These are phyloP conservation scores for Clarireedia hainanense DNA, from an alignment of 2,329 filamentous ascomycete species.

Conservation along the genomic window DNA sequence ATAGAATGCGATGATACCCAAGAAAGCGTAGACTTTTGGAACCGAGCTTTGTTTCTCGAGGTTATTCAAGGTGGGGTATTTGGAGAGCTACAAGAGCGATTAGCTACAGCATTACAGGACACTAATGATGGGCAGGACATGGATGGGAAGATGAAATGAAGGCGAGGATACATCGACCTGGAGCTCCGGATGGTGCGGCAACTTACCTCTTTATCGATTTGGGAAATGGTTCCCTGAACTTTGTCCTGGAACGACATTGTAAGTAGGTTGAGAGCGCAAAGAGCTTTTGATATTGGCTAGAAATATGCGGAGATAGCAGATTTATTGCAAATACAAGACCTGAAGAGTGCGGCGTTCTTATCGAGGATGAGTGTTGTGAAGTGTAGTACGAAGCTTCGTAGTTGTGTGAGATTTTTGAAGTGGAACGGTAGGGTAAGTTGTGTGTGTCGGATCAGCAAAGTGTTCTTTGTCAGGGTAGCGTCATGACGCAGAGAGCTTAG, in stretches of 20 bases:
- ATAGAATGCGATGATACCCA: slow-evolving; percentile 70
- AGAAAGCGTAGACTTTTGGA: slow-evolving; percentile 77
- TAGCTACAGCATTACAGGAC: background rate
- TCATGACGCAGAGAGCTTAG: slow-evolving; percentile 8
- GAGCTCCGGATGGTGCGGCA: slow-evolving; percentile 9
- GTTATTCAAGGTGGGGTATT: slow-evolving; percentile 77
- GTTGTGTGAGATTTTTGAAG: background rate
- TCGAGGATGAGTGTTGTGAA: background rate
- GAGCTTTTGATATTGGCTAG: background rate
- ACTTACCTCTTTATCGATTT: slow-evolving; percentile 77
- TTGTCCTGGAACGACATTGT: slow-evolving; percentile 74
- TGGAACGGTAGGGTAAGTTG: background rate
- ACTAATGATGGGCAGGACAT: background rate
- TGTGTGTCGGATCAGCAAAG: slow-evolving; percentile 2
- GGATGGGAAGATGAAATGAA: background rate
- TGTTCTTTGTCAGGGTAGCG: slow-evolving; percentile 7
- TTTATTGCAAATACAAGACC: background rate
- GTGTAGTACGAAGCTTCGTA: too few species aligned
- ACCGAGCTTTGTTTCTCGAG: slow-evolving; percentile 77
- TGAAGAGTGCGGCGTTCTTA: slow-evolving; percentile 5
- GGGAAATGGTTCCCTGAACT: slow-evolving; percentile 66
- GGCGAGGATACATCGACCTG: background rate
- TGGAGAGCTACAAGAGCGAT: slow-evolving; percentile 56
- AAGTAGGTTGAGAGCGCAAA: slow-evolving; percentile 1
- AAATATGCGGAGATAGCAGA: background rate